These are phyloP conservation scores for Buddleja alternifolia DNA, from an alignment of 257 asterid genomes.

Conservation along the genomic window DNA sequence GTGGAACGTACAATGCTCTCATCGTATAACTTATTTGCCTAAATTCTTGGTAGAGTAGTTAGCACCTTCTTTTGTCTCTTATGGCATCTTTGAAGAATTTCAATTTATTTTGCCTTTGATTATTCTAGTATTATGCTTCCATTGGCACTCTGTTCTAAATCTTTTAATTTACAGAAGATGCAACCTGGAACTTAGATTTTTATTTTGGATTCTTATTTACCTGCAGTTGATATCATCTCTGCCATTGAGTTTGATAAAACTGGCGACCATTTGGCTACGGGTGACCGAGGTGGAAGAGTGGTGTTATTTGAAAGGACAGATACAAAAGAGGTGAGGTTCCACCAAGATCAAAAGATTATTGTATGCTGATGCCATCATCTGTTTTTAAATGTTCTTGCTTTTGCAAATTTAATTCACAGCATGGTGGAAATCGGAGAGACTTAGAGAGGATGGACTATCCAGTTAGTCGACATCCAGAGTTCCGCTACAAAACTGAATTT, in stretches of 20 bases:
- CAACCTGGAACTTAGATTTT: conserved; percentile 16
- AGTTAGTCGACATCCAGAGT: conserved; percentile 74
- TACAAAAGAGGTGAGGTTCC: conserved; percentile 60
- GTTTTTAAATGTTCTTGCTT: conserved; percentile 7
- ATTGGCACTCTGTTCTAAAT: conserved; percentile 2
- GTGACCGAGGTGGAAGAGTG: conserved; percentile 95
- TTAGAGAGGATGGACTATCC: conserved; percentile 72
- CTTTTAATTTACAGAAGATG: conserved; percentile 14
- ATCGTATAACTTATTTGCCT: not conserved
- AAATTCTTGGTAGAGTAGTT: conserved; percentile 12
- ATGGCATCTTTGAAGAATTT: conserved; percentile 6
- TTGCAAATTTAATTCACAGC: conserved; percentile 42
- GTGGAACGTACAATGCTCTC: not conserved
- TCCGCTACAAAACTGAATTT: conserved; percentile 86
- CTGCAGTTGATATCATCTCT: conserved; percentile 83
- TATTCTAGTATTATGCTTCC: conserved; percentile 1
- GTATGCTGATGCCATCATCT: conserved; percentile 21
- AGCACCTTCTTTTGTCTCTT: conserved; percentile 5
- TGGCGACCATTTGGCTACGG: conserved; percentile 87
- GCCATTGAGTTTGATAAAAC: conserved; percentile 81
- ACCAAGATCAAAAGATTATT: conserved; percentile 25
- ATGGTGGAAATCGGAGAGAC: conserved; percentile 66
- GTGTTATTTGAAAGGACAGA: conserved; percentile 84
- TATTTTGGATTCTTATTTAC: conserved; percentile 28
- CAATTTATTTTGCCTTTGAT: not conserved